Conservation (phyloP, 495 filamentous ascomycete species). For the Aspergillus carlsbadensis region DNA sequence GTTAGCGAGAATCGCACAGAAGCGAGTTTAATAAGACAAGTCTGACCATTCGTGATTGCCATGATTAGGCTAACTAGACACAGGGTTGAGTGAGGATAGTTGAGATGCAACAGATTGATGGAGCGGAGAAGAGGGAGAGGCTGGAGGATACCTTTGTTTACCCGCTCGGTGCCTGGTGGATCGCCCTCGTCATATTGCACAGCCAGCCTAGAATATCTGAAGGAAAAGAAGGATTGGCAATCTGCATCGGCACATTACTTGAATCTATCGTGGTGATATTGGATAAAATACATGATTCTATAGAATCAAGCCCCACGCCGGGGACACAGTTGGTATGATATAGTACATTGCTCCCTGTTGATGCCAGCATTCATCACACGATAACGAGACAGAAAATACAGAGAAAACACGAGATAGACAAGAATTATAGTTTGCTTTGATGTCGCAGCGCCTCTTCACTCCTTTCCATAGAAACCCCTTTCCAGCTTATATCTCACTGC, state of each 20-base stretch:
- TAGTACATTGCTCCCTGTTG: conserved; percentile 8
- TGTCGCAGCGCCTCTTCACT: neutral
- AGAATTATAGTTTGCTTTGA: neutral
- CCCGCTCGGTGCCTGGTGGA: conserved; percentile 4
- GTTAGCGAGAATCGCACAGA: neutral
- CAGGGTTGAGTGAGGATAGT: conserved; percentile 1
- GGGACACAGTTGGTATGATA: neutral
- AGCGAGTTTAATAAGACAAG: neutral
- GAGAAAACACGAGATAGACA: neutral
- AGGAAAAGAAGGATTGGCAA: too few species aligned
- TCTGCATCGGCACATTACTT: too few species aligned
- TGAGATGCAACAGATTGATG: conserved; percentile 10
- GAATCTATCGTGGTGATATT: too few species aligned
- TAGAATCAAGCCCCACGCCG: too few species aligned
- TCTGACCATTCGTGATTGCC: conserved; percentile 47
- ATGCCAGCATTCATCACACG: conserved; percentile 12
- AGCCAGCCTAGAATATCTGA: neutral
- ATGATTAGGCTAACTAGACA: conserved; percentile 25
- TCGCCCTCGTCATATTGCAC: neutral
- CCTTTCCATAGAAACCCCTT: conserved; percentile 11
- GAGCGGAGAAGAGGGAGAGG: conserved; percentile 6
- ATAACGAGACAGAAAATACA: conserved; percentile 5
- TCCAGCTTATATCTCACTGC: conserved; percentile 34
- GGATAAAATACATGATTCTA: neutral
- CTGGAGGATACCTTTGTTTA: conserved; percentile 14